Conservation (phyloP, 306 rosid species). For the Quercus dentata region DNA sequence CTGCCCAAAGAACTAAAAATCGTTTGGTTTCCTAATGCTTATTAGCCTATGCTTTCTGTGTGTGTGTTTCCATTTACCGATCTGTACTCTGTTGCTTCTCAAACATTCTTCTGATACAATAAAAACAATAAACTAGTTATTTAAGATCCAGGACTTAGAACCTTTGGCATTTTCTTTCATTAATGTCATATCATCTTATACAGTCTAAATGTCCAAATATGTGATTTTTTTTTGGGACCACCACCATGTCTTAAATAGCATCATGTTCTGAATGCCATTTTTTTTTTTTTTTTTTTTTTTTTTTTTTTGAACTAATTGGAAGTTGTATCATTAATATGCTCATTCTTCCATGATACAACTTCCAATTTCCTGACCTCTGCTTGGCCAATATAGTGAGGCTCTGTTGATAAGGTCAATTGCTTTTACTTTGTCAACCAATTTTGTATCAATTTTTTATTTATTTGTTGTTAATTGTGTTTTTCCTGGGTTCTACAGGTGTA, state of each 20-base stretch:
- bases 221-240: background rate
- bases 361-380: too few species aligned
- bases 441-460: conserved; percentile 12
- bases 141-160: background rate
- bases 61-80: background rate
- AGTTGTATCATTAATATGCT: background rate
- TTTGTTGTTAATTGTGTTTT: conserved; percentile 14
- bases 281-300: background rate
- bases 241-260: background rate
- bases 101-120: background rate
- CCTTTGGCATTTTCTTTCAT: background rate
- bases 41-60: background rate
- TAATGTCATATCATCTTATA: background rate
- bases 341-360: background rate
- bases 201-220: background rate
- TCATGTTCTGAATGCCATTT: background rate
- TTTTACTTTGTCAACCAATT: background rate
- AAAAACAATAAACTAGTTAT: background rate
- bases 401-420: background rate
- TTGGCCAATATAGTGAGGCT: background rate
- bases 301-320: background rate
- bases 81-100: background rate
- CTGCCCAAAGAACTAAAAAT: background rate
- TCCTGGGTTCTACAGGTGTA: conserved; percentile 61
- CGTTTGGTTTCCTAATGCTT: background rate